Conservation (phyloP, 2,329 filamentous ascomycete genomes). For the Xylariaceae sp. region DNA sequence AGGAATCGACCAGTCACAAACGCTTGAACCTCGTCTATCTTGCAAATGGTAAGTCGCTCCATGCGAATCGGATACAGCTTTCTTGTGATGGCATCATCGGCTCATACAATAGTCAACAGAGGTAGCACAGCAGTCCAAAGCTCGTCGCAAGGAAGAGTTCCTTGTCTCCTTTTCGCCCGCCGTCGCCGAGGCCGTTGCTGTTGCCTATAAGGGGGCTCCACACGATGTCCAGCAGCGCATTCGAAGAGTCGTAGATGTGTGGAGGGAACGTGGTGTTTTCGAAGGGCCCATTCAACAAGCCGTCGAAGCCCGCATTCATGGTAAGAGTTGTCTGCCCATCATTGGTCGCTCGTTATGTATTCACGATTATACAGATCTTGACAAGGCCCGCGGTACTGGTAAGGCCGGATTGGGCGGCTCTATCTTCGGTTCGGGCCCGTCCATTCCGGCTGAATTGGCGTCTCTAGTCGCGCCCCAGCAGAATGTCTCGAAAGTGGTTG, state of each 20-base stretch:
- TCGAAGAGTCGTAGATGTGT: constrained; percentile 86
- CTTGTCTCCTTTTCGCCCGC: constrained; percentile 85
- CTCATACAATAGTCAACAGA: constrained; percentile 48
- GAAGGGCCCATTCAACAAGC: constrained; percentile 72
- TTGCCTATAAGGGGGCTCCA: constrained; percentile 86
- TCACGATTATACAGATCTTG: constrained; percentile 47
- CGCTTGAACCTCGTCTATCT: constrained; percentile 89
- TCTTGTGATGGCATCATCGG: constrained; percentile 3
- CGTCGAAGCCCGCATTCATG: constrained; percentile 73
- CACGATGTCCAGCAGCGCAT: constrained; percentile 84
- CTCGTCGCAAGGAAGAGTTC: constrained; percentile 87
- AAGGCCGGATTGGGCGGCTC: constrained; percentile 54
- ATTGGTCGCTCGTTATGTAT: background rate
- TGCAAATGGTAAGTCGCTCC: constrained; percentile 67
- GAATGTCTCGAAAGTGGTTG: constrained; percentile 65
- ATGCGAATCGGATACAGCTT: background rate
- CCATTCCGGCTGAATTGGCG: constrained; percentile 70
- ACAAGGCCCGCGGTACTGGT: constrained; percentile 51
- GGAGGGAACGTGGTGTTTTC: constrained; percentile 83
- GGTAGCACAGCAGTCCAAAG: constrained; percentile 93
- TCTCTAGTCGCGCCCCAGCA: constrained; percentile 71
- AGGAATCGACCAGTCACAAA: constrained; percentile 80
- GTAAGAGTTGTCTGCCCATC: constrained; percentile 42
- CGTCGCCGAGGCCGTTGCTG: constrained; percentile 81
- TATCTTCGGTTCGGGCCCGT: constrained; percentile 57